Evolutionary conservation across 2,329 filamentous ascomycete genomes (phyloP), one percentile per base, ranked within the genome.

Genomic region (Sporothrix phasma): DNA sequence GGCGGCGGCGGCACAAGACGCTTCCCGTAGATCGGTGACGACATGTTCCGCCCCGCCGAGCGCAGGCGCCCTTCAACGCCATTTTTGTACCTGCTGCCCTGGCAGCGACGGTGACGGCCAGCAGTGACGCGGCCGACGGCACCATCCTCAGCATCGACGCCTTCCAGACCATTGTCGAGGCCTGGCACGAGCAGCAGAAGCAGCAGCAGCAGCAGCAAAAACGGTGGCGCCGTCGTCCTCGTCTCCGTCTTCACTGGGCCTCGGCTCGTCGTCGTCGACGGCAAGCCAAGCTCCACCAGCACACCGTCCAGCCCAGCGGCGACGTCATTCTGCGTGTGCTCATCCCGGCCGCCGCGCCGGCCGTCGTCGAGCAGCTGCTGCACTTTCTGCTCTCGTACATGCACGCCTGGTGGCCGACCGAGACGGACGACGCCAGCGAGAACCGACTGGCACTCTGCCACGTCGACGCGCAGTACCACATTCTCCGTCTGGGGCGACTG

Each of bases 141-240:
- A 22, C 31, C 34, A 39, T 47, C 4, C 59, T 62, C 19, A 58
- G 51, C 17, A 24, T 26, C 41, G 51, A 60, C n/a, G 53, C 58
- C 5, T 59, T 62, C 45, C 31, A 63, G 24, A 47, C 59, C n/a
- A 60, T 65, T 31, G 45, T 63, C 17, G 64, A 60, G 17, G 64
- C 64, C 37, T 65, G 64, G 64, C 63, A 65, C 29, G 17, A 61
- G 13, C 43, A 61, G 26, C 58, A 61, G 45, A n/a, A 37, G 5
- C 11, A 41, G 5, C 46, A 61, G 22, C 22, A 26, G 45, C 26
- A 37, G 5, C 11, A 41, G 5, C 46, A 61, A 13, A 24, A 26
- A 22, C 41, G 19, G 13, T 37, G 31, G 31, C 19, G 5, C 59
- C 24, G 4, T 31, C 56, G 5, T 26, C 39, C 8, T n/a, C n/a